Base-by-base conservation (phyloP, 176 grass and related monocot species). In the Bolboschoenus planiculmis region DNA sequence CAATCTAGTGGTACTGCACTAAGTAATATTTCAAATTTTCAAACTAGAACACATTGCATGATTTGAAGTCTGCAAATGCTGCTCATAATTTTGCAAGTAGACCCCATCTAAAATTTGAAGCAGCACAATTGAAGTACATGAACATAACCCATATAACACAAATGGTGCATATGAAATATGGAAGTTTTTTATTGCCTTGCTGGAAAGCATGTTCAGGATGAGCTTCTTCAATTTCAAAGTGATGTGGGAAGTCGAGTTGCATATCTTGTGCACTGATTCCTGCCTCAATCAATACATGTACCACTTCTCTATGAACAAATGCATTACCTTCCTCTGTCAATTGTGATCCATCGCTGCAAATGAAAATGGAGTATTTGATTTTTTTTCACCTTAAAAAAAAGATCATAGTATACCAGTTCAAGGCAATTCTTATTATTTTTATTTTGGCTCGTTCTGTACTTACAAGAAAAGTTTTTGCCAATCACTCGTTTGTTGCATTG, bases 321-420 rank as follows among this genome's bases (percentile, higher is more conserved):
- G 80, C 56, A 48, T 97, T 94, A 78, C 94, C 90, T 89, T 94
- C 90, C 42, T 63, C 79, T 65, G 92, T 97, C 67, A 97, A 79
- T 61, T 97, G 92, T 46, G 93, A 83, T 37, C 92, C 92, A 39
- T 92, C 90, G 31, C 94, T 97, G 82, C 0, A 62, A 89, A 1
- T 20, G 42, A 33, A 35, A 80, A 57, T 42, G 54, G 18, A 20
- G 16, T 58, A 48, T 61, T 37, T 76, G 31, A 62, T 51, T 83
- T 20, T 83, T 20, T 33, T 29, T 43, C 21, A 75, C 18, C 72
- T 50, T 68, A 39, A 53, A 11, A 14, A 4, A 33, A 35, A 54
- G 13, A 4, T 67, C 36, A 72, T 56, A 51, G 34, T 11, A 59
- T 16, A 39, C 50, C 53, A 42, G 0, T 24, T 58, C 15, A 60